Conservation (phyloP, 129 eudicot genomes). For the Artemisia argyi region DNA sequence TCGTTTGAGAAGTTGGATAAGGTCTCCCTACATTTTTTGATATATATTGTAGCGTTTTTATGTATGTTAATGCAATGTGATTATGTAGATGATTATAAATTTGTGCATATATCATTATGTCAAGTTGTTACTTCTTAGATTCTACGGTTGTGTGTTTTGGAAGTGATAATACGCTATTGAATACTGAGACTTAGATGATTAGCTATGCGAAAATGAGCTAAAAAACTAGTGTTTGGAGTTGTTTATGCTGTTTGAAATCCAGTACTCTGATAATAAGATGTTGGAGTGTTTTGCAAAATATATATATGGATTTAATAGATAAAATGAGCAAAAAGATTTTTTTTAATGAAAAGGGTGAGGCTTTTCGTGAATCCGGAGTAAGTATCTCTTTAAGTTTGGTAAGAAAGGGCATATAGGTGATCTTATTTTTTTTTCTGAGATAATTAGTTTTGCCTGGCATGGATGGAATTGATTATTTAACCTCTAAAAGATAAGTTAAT, state of each 20-base stretch:
- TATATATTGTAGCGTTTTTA: neutral
- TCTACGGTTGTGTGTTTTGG: neutral
- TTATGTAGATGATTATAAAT: neutral
- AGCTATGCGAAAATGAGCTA: too few relatives aligned
- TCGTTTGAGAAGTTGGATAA: slow-evolving; percentile 85
- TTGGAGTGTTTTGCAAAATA: neutral
- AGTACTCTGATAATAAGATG: too few relatives aligned
- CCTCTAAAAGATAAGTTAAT: neutral
- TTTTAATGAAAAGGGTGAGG: too few relatives aligned
- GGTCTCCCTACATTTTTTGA: slow-evolving; percentile 37
- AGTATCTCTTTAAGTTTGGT: neutral
- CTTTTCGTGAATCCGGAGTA: neutral
- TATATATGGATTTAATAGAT: neutral
- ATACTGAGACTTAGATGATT: too few relatives aligned
- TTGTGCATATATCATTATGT: neutral
- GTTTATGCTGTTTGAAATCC: neutral
- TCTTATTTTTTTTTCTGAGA: too few relatives aligned
- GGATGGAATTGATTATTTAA: neutral
- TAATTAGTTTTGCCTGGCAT: too few relatives aligned
- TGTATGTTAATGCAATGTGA: neutral
- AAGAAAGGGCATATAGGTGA: neutral
- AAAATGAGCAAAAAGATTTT: neutral
- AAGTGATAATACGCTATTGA: neutral
- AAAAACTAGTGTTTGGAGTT: neutral
- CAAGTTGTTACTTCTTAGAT: neutral